These are phyloP conservation scores for Fusarium foetens DNA, from an alignment of 2,329 filamentous ascomycete species.

Conservation along the genomic window DNA sequence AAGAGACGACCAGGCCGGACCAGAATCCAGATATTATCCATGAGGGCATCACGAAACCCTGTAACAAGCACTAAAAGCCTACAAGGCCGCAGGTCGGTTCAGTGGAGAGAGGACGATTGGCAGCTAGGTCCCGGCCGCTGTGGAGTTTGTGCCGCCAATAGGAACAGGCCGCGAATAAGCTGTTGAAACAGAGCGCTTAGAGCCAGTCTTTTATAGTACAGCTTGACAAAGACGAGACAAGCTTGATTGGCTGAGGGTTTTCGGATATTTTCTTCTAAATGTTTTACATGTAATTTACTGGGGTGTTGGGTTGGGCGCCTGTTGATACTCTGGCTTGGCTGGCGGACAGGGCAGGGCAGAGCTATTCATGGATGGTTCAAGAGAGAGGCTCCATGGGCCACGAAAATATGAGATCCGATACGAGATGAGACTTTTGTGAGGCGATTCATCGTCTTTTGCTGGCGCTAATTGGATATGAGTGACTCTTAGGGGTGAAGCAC, in stretches of 20 bases:
- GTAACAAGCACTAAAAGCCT: slow-evolving; percentile 19
- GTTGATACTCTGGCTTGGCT: slow-evolving; percentile 40
- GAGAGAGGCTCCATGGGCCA: neutral
- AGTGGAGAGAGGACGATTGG: slow-evolving; percentile 41
- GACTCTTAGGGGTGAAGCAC: neutral
- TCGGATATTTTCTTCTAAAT: slow-evolving; percentile 15
- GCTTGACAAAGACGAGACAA: slow-evolving; percentile 6
- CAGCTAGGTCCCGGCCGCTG: slow-evolving; percentile 25
- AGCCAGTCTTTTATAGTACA: slow-evolving; percentile 22
- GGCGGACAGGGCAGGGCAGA: slow-evolving; percentile 5
- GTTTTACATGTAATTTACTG: slow-evolving; percentile 7
- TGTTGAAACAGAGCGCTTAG: slow-evolving; percentile 42
- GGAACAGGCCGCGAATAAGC: slow-evolving; percentile 31
- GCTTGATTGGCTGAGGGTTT: slow-evolving; percentile 21
- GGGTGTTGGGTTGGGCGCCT: slow-evolving; percentile 38
- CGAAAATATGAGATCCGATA: slow-evolving; percentile 27
- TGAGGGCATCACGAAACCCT: slow-evolving; percentile 29
- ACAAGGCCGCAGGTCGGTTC: slow-evolving; percentile 32
- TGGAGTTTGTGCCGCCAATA: slow-evolving; percentile 33
- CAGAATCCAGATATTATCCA: neutral
- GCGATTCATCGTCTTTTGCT: slow-evolving; percentile 6
- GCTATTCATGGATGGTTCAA: slow-evolving; percentile 5
- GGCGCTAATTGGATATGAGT: slow-evolving; percentile 27
- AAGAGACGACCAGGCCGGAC: neutral
- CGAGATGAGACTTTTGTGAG: slow-evolving; percentile 30